Evolutionary conservation across 2,329 filamentous ascomycete species (phyloP).

Genomic region (Xylaria sp.): DNA sequence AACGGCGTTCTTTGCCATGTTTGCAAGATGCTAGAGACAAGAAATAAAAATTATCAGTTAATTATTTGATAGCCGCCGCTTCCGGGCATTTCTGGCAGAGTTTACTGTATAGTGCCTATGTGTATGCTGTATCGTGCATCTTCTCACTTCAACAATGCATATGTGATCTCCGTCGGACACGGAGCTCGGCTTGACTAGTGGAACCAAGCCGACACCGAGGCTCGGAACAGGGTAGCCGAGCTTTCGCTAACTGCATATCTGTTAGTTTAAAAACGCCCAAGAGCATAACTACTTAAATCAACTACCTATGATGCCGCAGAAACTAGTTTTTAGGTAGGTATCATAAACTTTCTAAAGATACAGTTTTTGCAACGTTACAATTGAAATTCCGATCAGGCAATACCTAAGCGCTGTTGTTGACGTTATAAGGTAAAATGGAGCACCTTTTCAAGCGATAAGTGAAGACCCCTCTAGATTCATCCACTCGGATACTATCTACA

Average conservation of each 20-base stretch:
- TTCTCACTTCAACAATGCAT: background rate
- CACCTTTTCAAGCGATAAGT: conserved; percentile 3
- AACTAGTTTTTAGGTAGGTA: background rate
- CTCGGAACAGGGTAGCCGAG: background rate
- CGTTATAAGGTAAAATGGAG: background rate
- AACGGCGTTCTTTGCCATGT: background rate
- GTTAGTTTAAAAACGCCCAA: background rate
- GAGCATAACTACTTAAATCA: background rate
- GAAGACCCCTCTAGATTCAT: background rate
- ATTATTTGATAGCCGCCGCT: background rate
- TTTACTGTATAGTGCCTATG: background rate
- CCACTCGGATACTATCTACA: background rate
- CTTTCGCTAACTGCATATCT: background rate
- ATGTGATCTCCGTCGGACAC: background rate
- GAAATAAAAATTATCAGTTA: background rate
- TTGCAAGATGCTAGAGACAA: background rate
- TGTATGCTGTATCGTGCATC: background rate
- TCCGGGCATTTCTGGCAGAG: background rate
- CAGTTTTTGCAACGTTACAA: conserved; percentile 18
- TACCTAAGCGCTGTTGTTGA: background rate
- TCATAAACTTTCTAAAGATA: background rate
- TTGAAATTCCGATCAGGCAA: background rate
- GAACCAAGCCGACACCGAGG: background rate
- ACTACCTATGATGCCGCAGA: background rate
- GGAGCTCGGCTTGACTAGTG: background rate